Base-by-base conservation (phyloP, 2,329 filamentous ascomycete genomes). In the Microsporum ferrugineum region DNA sequence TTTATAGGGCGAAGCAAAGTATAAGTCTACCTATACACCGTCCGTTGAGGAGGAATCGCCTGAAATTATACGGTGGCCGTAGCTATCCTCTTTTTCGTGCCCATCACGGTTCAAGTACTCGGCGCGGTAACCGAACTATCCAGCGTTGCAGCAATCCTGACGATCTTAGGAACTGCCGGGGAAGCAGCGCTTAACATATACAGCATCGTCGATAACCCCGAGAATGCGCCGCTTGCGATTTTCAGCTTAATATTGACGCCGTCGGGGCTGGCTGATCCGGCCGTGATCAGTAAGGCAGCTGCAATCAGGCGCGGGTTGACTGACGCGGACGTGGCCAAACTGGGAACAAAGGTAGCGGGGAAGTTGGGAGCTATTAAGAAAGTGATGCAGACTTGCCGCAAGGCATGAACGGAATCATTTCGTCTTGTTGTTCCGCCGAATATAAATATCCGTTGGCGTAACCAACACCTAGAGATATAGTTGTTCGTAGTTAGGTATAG, bases 171-270 rank as follows among this genome's bases (percentile, higher is more conserved):
- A 57, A 53, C 17, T 17, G 29, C 38, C 27, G 59, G 59, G 36
- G 33, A 61, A 10, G 51, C 34, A 34, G 59, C 59, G 49, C 36
- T 60, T 29, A n/a, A 43, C 27, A 36, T 60, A 39, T 56, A 56
- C 36, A 34, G 33, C 47, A 60, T 60, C 27, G 34, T 60, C 41
- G 59, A 60, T 29, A 23, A 60, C 5, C 47, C 33, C n/a, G 51
- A 56, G 49, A 43, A 43, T 31, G 49, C 49, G 6, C 36, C 41
- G 5, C 51, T 60, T 27, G 59, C 59, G 36, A 60, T 57, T 57
- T 56, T 60, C 14, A 34, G 39, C 36, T 27, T 60, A 1, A 47
- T 47, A 17, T 23, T 47, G 17, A 47, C 43, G 17, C 43, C 43
- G 17, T 47, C 23, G 43, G 43, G 43, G 17, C 43, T 47, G 17